Conservation (phyloP, 352 stramenopile genomes). For the Pythium oligandrum region DNA sequence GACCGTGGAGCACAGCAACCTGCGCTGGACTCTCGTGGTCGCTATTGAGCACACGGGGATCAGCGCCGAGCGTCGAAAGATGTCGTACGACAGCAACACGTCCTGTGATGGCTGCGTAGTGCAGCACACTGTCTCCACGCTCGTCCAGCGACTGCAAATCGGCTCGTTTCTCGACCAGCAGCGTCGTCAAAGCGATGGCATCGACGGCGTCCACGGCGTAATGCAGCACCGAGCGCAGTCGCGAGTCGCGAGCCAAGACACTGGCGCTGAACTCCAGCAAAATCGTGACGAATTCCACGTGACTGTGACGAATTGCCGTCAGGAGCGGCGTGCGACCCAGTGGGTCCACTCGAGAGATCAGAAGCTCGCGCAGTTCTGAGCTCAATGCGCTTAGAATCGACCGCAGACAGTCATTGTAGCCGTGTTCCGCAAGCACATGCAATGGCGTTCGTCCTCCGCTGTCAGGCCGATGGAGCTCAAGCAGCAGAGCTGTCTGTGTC, state of each 20-base stretch:
- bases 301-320: background rate
- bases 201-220: constrained; percentile 27
- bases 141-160: constrained; percentile 44
- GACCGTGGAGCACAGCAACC: constrained; percentile 35
- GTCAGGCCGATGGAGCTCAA: constrained; percentile 28
- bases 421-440: constrained; percentile 37
- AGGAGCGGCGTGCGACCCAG: constrained; percentile 24
- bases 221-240: constrained; percentile 35
- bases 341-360: constrained; percentile 25
- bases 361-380: constrained; percentile 13
- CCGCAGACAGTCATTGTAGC: constrained; percentile 48
- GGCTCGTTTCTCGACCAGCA: constrained; percentile 27
- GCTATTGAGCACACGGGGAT: constrained; percentile 41
- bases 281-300: background rate
- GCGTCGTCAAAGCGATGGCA: constrained; percentile 12
- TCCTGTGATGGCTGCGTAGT: constrained; percentile 59
- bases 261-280: background rate
- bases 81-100: constrained; percentile 27
- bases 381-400: constrained; percentile 25
- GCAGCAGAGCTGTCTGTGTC: background rate
- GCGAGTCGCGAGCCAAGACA: constrained; percentile 3
- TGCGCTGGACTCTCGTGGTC: constrained; percentile 54
- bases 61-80: constrained; percentile 39
- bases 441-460: constrained; percentile 29
- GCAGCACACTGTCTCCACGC: constrained; percentile 60